These are phyloP conservation scores for Verticillium klebahnii DNA, from an alignment of 2,329 filamentous ascomycete species.

Conservation along the genomic window DNA sequence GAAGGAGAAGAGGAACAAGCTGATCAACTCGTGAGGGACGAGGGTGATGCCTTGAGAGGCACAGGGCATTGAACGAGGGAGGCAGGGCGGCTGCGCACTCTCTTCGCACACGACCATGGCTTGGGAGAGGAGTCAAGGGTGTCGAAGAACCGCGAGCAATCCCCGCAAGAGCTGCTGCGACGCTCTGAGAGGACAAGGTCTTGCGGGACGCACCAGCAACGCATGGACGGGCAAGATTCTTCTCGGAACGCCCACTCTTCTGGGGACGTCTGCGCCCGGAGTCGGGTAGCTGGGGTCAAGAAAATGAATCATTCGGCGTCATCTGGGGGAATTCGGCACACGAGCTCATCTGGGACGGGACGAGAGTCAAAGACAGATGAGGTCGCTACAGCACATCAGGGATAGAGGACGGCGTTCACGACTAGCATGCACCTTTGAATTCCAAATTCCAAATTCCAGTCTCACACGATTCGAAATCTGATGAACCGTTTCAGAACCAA, in stretches of 20 bases:
- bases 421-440: background rate
- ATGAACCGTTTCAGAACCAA: background rate
- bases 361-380: background rate
- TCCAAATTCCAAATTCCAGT: background rate
- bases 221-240: background rate
- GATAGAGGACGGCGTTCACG: background rate
- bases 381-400: background rate
- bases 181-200: background rate
- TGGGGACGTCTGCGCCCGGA: background rate
- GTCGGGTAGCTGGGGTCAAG: background rate
- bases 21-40: conserved; percentile 57
- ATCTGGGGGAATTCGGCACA: background rate
- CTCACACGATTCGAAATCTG: background rate
- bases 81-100: background rate
- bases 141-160: background rate
- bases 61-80: background rate
- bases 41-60: background rate
- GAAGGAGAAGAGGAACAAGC: conserved; percentile 93
- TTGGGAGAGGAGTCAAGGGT: background rate
- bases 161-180: background rate
- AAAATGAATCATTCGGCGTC: background rate
- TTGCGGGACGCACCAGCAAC: background rate
- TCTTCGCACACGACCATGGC: background rate
- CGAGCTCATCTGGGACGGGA: background rate
- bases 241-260: background rate